Evolutionary conservation across 2,329 filamentous ascomycete species (phyloP), one percentile per base, ranked within the genome.

Genomic region (Reticulascus tulasneorum): DNA sequence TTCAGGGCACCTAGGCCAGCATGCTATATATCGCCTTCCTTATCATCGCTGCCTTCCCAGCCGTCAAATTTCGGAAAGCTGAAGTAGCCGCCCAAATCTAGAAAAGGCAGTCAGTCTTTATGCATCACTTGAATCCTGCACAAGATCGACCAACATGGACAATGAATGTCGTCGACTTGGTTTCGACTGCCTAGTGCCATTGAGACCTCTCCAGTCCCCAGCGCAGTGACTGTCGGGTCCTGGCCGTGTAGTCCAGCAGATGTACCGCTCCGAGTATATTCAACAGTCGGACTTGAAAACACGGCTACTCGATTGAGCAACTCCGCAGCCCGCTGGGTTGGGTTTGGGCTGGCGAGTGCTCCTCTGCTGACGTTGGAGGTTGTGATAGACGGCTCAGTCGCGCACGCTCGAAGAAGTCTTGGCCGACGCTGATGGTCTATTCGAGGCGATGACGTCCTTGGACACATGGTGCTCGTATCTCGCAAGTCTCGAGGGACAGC

Each of bases 51-150:
- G 30, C 64, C 64, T 26, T 75, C 73, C 67, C 80, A 85, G 42
- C 78, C 73, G 51, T 86, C 82, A 57, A 85, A 86, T 56, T 75
- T 82, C 12, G 82, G 82, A 54, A 86, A 86, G 64, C 82, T 85
- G 53, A 84, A 80, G 59, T 86, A 86, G 44, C 77, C 74, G 37
- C 38, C 39, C 9, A 41, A 29, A 24, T 45, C 43, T 45, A 40
- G 37, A 28, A 29, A 39, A 25, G 6, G 16, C 11, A 11, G 18
- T 15, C 17, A 8, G 12, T 10, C 5, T 9, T 10, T 10, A 13
- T 6, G n/a, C n/a, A n/a, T n/a, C n/a, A n/a, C 12, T n/a, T 7
- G 6, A 12, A 19, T 17, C 13, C 29, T 29, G 29, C n/a, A n/a
- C n/a, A n/a, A 13, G 16, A 20, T 26, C 19, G 12, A 40, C 43